A percentile compares a stretch with the other conserved stretches of the same genome.
phyloP scores from a whole-genome alignment of 139 green algal species.

The Eudorina sp. region DNA sequence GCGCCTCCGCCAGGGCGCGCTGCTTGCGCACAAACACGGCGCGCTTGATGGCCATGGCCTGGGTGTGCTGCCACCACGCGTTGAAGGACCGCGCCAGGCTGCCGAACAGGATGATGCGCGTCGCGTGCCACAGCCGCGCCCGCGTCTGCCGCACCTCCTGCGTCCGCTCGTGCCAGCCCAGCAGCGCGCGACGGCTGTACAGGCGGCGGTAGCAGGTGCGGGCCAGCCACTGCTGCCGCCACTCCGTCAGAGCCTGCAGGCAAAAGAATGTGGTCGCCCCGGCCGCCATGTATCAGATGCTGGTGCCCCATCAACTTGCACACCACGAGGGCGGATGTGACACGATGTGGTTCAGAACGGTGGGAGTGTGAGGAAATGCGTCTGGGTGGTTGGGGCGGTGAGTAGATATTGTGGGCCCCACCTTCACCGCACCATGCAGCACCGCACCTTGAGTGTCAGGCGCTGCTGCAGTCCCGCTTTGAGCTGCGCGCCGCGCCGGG shows the following conservation, averaged over 20 bases:
- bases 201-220: conserved; percentile 5
- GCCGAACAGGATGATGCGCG: conserved; percentile 49
- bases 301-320: too few species aligned
- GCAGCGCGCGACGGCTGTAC: conserved; percentile 49
- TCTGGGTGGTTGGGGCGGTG: too few species aligned
- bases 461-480: background rate
- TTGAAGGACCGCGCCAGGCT: conserved; percentile 52
- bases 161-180: conserved; percentile 53
- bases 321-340: too few species aligned
- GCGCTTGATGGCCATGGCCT: conserved; percentile 53
- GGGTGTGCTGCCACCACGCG: conserved; percentile 48
- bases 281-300: too few species aligned
- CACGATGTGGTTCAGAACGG: too few species aligned
- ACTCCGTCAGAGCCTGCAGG: background rate
- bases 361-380: too few species aligned
- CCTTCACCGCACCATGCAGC: background rate
- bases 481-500: background rate
- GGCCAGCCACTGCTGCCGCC: conserved; percentile 21
- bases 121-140: conserved; percentile 41
- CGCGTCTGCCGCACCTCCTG: conserved; percentile 45
- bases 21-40: conserved; percentile 67
- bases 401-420: too few species aligned
- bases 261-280: too few species aligned
- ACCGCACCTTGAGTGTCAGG: background rate
- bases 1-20: conserved; percentile 59